Percentiles rank a stretch among this genome's conserved stretches.
These are phyloP conservation scores for Clarireedia hainanense DNA, from an alignment of 2,329 filamentous ascomycete species.

Conservation along the genomic window DNA sequence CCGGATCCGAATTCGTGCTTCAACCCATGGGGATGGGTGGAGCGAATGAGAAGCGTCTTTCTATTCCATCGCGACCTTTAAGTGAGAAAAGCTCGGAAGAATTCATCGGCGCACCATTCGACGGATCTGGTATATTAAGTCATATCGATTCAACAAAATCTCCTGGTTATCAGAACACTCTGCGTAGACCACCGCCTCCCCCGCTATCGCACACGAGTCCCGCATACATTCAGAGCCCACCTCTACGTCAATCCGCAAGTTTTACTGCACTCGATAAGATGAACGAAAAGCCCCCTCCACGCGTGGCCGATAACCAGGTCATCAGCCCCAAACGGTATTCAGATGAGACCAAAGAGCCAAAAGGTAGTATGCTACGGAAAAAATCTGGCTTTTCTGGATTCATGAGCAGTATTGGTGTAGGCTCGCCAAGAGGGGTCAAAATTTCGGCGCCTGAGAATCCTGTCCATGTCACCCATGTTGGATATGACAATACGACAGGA, in stretches of 20 bases:
- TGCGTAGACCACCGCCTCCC: slow-evolving; percentile 36
- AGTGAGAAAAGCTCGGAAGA: slow-evolving; percentile 46
- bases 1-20: slow-evolving; percentile 20
- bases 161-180: slow-evolving; percentile 28
- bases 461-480: slow-evolving; percentile 95
- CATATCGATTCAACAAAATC: slow-evolving; percentile 44
- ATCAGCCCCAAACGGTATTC: slow-evolving; percentile 65
- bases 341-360: slow-evolving; percentile 63
- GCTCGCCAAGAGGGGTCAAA: slow-evolving; percentile 80
- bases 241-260: slow-evolving; percentile 58
- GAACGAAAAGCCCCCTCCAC: slow-evolving; percentile 39
- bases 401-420: slow-evolving; percentile 70
- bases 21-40: slow-evolving; percentile 15
- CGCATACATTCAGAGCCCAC: slow-evolving; percentile 44
- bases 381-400: slow-evolving; percentile 86
- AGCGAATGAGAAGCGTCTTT: slow-evolving; percentile 26
- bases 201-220: slow-evolving; percentile 44
- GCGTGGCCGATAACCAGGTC: slow-evolving; percentile 37
- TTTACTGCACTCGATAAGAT: slow-evolving; percentile 47
- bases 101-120: slow-evolving; percentile 57
- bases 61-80: slow-evolving; percentile 34
- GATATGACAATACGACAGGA: slow-evolving; percentile 91
- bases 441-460: slow-evolving; percentile 98
- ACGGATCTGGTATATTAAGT: slow-evolving; percentile 53
- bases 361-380: slow-evolving; percentile 59